A percentile compares a stretch with the other conserved stretches of the same genome.
These are phyloP conservation scores for Cladophialophora immunda DNA, from an alignment of 2,329 filamentous ascomycete genomes.

Conservation along the genomic window DNA sequence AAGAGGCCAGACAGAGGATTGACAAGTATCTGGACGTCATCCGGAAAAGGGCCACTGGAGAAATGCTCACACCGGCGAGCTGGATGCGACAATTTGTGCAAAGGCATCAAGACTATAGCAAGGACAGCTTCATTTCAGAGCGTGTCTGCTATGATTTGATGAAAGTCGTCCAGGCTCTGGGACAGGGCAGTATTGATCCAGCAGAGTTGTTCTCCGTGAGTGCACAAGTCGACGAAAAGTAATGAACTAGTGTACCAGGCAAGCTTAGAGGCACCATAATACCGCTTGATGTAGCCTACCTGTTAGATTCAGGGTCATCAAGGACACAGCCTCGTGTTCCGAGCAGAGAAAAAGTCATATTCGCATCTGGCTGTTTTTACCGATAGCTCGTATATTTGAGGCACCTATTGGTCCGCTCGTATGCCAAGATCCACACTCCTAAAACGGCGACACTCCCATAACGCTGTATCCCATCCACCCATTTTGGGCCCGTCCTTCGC, in stretches of 20 bases:
- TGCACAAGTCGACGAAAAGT: neutral
- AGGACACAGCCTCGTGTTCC: neutral
- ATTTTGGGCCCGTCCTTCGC: neutral
- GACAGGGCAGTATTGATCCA: constrained; percentile 57
- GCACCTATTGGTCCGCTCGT: neutral
- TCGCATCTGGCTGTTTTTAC: neutral
- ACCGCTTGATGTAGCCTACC: too few species aligned
- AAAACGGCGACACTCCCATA: neutral
- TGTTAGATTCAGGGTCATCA: too few species aligned
- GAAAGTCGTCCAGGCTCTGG: constrained; percentile 79
- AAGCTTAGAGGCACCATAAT: too few species aligned
- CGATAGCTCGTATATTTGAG: neutral
- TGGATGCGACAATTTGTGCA: constrained; percentile 90
- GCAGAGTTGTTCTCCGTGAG: constrained; percentile 55
- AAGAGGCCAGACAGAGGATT: constrained; percentile 41
- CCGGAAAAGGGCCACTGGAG: constrained; percentile 80
- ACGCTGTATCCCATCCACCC: neutral
- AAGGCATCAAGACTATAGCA: constrained; percentile 75
- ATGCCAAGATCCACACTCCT: neutral
- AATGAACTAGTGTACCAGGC: too few species aligned
- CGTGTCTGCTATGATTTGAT: constrained; percentile 82
- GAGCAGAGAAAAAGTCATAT: neutral
- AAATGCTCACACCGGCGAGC: constrained; percentile 84
- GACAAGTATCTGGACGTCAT: constrained; percentile 81
- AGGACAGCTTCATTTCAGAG: constrained; percentile 82